These are phyloP conservation scores for Ophiocordyceps australis DNA, from an alignment of 2,329 filamentous ascomycete species.

Conservation along the genomic window DNA sequence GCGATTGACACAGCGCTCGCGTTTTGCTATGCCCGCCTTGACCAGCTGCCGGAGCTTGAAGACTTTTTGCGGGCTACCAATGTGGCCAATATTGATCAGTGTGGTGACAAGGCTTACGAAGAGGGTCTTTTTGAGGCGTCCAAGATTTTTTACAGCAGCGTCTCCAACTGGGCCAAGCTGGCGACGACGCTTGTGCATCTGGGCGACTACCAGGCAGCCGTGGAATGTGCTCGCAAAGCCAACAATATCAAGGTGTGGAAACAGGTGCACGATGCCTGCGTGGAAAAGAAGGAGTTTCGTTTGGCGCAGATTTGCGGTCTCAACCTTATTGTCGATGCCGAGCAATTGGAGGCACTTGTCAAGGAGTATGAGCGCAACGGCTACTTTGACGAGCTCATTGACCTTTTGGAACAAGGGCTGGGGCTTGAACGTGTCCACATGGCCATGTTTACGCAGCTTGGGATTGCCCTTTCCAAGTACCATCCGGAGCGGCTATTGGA, in stretches of 20 bases:
- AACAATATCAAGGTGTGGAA: slow-evolving; percentile 99
- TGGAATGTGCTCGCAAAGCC: slow-evolving; percentile 93
- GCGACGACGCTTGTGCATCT: slow-evolving; percentile 96
- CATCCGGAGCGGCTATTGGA: slow-evolving; percentile 95
- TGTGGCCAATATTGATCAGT: slow-evolving; percentile 89
- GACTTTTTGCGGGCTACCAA: slow-evolving; percentile 90
- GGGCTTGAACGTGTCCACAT: slow-evolving; percentile 86
- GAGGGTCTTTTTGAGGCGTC: slow-evolving; percentile 90
- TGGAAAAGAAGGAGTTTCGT: slow-evolving; percentile 96
- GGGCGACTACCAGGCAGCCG: slow-evolving; percentile 89
- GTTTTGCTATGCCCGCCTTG: slow-evolving; percentile 81
- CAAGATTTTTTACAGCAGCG: slow-evolving; percentile 97
- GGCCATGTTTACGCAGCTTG: slow-evolving; percentile 91
- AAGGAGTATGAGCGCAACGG: slow-evolving; percentile 94
- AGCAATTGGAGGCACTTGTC: slow-evolving; percentile 82
- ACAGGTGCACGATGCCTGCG: slow-evolving; percentile 91
- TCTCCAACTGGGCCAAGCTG: slow-evolving; percentile 99
- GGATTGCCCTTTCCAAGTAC: slow-evolving; percentile 84
- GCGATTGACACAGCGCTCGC: slow-evolving; percentile 86
- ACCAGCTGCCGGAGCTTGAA: slow-evolving; percentile 83
- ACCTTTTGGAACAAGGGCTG: slow-evolving; percentile 82
- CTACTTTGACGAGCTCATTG: slow-evolving; percentile 96
- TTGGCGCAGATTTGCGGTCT: slow-evolving; percentile 97
- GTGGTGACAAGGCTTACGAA: slow-evolving; percentile 92
- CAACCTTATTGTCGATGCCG: slow-evolving; percentile 92